phyloP scores from a whole-genome alignment of 768 basidiomycete genomes.

The Tulasnella sp. region DNA sequence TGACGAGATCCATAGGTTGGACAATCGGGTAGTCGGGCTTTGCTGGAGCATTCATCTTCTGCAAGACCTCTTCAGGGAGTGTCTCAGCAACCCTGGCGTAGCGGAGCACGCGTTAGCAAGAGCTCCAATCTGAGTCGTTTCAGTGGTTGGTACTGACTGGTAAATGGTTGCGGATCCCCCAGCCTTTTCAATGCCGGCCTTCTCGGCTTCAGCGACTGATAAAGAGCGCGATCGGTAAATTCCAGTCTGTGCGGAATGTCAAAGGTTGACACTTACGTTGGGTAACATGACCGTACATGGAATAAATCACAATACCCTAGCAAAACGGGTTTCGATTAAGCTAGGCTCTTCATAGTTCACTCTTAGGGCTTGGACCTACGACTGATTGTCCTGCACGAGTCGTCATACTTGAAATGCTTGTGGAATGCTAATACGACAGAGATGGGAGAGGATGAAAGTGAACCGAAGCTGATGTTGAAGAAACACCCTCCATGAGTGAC shows the following conservation, averaged over 20 bases:
- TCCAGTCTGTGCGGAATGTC: neutral
- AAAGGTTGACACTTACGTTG: neutral
- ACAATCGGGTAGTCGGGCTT: slow-evolving; percentile 65
- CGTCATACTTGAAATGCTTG: neutral
- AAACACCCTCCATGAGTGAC: too few species aligned
- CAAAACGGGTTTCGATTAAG: neutral
- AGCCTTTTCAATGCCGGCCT: slow-evolving; percentile 32
- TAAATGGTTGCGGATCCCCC: slow-evolving; percentile 37
- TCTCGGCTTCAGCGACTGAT: slow-evolving; percentile 48
- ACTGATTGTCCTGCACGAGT: neutral
- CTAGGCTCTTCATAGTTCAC: neutral
- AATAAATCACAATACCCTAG: slow-evolving; percentile 7
- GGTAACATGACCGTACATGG: neutral
- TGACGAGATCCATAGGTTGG: slow-evolving; percentile 38
- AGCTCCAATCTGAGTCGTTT: too few species aligned
- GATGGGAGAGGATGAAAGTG: neutral
- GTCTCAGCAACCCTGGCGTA: slow-evolving; percentile 63
- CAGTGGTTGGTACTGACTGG: slow-evolving; percentile 28
- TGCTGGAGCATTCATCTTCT: slow-evolving; percentile 56
- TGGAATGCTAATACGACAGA: neutral
- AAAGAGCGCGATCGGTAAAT: neutral
- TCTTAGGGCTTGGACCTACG: neutral
- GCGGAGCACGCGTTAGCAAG: neutral
- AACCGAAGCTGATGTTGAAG: neutral
- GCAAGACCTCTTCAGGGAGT: slow-evolving; percentile 52